A percentile compares a stretch with the other conserved stretches of the same genome.
Conservation (phyloP, 805 yeast species). For the Lachancea fermentati region DNA sequence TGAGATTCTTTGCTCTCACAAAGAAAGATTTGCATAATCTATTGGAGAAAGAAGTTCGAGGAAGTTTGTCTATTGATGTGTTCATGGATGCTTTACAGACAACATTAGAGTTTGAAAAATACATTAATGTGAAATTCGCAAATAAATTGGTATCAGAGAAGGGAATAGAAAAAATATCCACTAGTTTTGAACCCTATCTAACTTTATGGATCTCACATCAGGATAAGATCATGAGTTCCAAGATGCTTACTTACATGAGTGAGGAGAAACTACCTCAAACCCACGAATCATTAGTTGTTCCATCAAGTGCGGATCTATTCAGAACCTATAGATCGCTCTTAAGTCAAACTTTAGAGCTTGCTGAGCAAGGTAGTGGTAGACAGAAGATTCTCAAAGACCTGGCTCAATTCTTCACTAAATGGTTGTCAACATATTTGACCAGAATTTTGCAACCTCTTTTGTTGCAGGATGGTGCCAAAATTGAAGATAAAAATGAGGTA, state of each 20-base stretch:
- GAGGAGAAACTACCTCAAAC: slow-evolving; percentile 49
- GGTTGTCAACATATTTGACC: slow-evolving; percentile 54
- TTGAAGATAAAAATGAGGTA: slow-evolving; percentile 49
- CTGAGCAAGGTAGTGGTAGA: slow-evolving; percentile 38
- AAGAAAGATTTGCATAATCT: slow-evolving; percentile 57
- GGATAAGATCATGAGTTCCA: slow-evolving; percentile 54
- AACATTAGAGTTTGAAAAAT: slow-evolving; percentile 79
- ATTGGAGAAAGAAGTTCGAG: slow-evolving; percentile 40
- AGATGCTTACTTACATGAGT: slow-evolving; percentile 58
- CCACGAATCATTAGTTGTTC: slow-evolving; percentile 61
- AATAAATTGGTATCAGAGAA: slow-evolving; percentile 30
- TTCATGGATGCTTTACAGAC: slow-evolving; percentile 65
- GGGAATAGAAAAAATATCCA: slow-evolving; percentile 40
- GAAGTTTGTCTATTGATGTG: slow-evolving; percentile 51
- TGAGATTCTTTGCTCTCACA: slow-evolving; percentile 63
- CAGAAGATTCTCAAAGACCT: slow-evolving; percentile 37
- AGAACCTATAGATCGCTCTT: slow-evolving; percentile 67
- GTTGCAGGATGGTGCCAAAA: slow-evolving; percentile 37
- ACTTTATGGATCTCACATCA: slow-evolving; percentile 85
- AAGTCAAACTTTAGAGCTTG: slow-evolving; percentile 58
- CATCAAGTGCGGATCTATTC: slow-evolving; percentile 84
- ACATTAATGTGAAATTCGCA: slow-evolving; percentile 57
- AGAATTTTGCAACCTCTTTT: slow-evolving; percentile 46
- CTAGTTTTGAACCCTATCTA: slow-evolving; percentile 79
- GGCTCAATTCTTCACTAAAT: slow-evolving; percentile 55